Percentiles rank a stretch among this genome's conserved stretches.
Conservation (phyloP, 129 eudicot genomes). For the sunflower (Helianthus annuus) region HanXRQr2.0-SUNRISE NC_035435.2:80020540-80021039, state of each 20-base stretch:
- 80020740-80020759: slow-evolving; percentile 2
- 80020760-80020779: background rate
- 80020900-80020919: background rate
- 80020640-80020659: background rate
- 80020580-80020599: background rate
- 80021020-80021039: slow-evolving; percentile 92
- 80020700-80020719: slow-evolving; percentile 80
- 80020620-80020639: background rate
- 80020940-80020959: background rate
- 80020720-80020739: slow-evolving; percentile 96
- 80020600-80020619: background rate
- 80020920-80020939: background rate
- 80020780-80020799: background rate
- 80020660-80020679: slow-evolving; percentile 94
- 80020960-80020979: background rate
- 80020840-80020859: slow-evolving; percentile 81
- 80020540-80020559: slow-evolving; percentile 96
- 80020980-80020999: slow-evolving; percentile 4
- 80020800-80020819: background rate
- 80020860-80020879: slow-evolving; percentile 72
- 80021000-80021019: slow-evolving; percentile 94
- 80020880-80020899: background rate
- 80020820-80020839: slow-evolving; percentile 95
- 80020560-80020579: slow-evolving; percentile 32
- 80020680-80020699: slow-evolving; percentile 93